Percentiles rank a stretch among this genome's conserved stretches.
Evolutionary conservation across 805 yeast species (phyloP).

Genomic region (Saccharomycopsis javanensis): DNA sequence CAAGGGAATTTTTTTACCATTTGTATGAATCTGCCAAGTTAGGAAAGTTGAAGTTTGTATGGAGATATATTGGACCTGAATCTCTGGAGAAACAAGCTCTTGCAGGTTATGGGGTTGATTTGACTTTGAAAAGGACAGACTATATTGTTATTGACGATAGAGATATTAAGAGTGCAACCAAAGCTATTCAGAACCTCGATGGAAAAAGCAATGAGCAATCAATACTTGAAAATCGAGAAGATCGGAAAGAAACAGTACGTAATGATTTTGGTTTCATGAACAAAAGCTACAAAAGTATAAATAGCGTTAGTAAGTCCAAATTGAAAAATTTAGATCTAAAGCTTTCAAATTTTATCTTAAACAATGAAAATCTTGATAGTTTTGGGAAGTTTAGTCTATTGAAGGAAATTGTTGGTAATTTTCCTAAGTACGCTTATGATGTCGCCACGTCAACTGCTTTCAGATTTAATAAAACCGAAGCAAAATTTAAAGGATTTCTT

Average conservation of each 20-base stretch:
- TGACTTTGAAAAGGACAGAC: slow-evolving; percentile 57
- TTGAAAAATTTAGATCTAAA: slow-evolving; percentile 32
- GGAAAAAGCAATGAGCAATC: slow-evolving; percentile 24
- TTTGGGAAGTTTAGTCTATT: slow-evolving; percentile 31
- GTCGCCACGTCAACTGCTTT: slow-evolving; percentile 24
- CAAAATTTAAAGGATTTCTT: slow-evolving; percentile 22
- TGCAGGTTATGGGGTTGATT: slow-evolving; percentile 58
- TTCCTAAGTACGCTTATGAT: slow-evolving; percentile 44
- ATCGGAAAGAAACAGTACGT: background rate
- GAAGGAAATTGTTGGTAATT: slow-evolving; percentile 34
- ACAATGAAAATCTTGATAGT: slow-evolving; percentile 13
- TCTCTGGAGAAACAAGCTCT: slow-evolving; percentile 24
- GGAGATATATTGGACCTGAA: slow-evolving; percentile 54
- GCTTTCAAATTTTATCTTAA: slow-evolving; percentile 27
- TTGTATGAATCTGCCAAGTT: slow-evolving; percentile 47
- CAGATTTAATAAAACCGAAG: slow-evolving; percentile 14
- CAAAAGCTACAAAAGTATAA: slow-evolving; percentile 25
- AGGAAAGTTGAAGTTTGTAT: slow-evolving; percentile 62
- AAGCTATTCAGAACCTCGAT: slow-evolving; percentile 22
- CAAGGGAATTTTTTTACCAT: slow-evolving; percentile 47
- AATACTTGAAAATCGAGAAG: slow-evolving; percentile 12
- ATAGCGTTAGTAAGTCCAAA: slow-evolving; percentile 26
- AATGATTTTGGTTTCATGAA: slow-evolving; percentile 20
- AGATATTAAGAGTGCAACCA: slow-evolving; percentile 24
- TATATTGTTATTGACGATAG: slow-evolving; percentile 58